Conservation (phyloP, 2,329 filamentous ascomycete genomes). For the Thelonectria blattea region DNA sequence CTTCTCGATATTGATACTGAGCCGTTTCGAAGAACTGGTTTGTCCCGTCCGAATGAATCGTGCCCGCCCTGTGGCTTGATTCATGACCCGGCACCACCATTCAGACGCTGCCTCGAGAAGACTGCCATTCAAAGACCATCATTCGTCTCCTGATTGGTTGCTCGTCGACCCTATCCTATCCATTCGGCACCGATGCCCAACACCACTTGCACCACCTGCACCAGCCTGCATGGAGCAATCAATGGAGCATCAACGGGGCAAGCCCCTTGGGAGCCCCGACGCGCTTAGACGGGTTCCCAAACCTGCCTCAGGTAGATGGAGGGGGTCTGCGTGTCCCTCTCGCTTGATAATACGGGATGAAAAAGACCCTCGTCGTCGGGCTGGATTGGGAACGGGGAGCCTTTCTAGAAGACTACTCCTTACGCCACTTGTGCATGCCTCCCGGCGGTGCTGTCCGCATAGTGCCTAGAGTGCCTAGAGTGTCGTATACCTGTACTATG, state of each 20-base stretch:
- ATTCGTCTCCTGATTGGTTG: constrained; percentile 18
- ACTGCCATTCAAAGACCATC: constrained; percentile 10
- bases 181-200: constrained; percentile 15
- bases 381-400: no score
- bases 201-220: no score
- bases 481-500: no score
- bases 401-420: neutral
- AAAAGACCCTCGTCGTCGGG: neutral
- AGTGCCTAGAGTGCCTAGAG: neutral
- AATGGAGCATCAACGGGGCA: constrained; percentile 16
- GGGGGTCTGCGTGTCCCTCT: neutral
- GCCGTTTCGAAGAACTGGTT: neutral
- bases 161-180: constrained; percentile 14
- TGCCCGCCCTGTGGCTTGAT: constrained; percentile 7
- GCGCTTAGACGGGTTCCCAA: constrained; percentile 23
- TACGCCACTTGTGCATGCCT: neutral
- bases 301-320: constrained; percentile 22
- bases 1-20: constrained; percentile 12
- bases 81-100: constrained; percentile 16
- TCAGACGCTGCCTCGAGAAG: constrained; percentile 3
- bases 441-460: no score
- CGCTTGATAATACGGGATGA: neutral
- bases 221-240: neutral
- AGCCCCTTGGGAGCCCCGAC: constrained; percentile 2
- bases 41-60: neutral